Percentiles rank a stretch among this genome's conserved stretches.
These are phyloP conservation scores for Boletus sp. DNA, from an alignment of 768 basidiomycete species.

Conservation along the genomic window DNA sequence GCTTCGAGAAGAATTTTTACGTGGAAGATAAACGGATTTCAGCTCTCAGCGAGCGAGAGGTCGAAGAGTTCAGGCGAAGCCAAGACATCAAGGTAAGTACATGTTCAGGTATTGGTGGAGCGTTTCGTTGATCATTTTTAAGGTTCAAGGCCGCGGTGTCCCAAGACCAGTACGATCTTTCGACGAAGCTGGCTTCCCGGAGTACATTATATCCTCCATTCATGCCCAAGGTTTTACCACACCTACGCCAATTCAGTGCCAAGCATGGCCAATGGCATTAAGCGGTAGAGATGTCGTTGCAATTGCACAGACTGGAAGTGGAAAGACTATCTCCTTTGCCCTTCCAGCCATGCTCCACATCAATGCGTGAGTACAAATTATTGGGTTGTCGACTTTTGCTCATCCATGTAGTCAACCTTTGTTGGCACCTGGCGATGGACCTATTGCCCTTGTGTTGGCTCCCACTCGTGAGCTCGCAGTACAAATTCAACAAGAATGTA, in stretches of 20 bases:
- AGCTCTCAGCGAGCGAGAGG: slow-evolving; percentile 75
- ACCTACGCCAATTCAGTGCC: slow-evolving; percentile 97
- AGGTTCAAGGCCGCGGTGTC: slow-evolving; percentile 87
- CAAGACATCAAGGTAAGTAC: slow-evolving; percentile 83
- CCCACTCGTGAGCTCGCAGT: slow-evolving; percentile 98
- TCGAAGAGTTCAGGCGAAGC: slow-evolving; percentile 77
- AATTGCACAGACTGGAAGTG: slow-evolving; percentile 97
- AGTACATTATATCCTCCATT: slow-evolving; percentile 93
- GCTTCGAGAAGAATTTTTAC: slow-evolving; percentile 98
- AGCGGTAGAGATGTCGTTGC: slow-evolving; percentile 93
- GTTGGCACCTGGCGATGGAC: slow-evolving; percentile 90
- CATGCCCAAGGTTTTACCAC: slow-evolving; percentile 87
- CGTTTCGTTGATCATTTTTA: slow-evolving; percentile 3
- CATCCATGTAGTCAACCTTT: slow-evolving; percentile 72
- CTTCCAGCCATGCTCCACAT: slow-evolving; percentile 99
- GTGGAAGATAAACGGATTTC: slow-evolving; percentile 85
- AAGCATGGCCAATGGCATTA: slow-evolving; percentile 99
- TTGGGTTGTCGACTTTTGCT: neutral
- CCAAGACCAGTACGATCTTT: slow-evolving; percentile 90
- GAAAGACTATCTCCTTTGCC: slow-evolving; percentile 98
- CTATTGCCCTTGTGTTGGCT: slow-evolving; percentile 94
- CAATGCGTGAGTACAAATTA: slow-evolving; percentile 73
- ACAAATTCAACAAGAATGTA: slow-evolving; percentile 98
- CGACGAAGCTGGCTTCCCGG: slow-evolving; percentile 94
- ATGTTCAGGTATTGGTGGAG: neutral